These are phyloP conservation scores for Lactifluus subvellereus DNA, from an alignment of 768 basidiomycete genomes.

Conservation along the genomic window DNA sequence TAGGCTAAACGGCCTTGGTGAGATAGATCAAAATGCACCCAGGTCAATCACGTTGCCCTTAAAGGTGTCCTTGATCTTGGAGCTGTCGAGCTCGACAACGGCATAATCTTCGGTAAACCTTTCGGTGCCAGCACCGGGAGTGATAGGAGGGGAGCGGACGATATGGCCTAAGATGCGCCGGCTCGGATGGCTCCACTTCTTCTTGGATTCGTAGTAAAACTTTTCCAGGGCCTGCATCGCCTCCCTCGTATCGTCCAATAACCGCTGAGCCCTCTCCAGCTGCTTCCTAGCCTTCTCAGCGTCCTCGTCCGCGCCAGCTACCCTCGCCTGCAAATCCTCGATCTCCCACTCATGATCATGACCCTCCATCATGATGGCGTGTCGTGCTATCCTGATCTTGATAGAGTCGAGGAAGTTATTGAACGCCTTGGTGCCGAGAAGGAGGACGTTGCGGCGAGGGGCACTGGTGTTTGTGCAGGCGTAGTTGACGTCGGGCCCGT, in stretches of 20 bases:
- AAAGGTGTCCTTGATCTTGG: conserved; percentile 1
- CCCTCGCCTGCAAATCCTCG: too few species aligned
- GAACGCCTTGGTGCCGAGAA: conserved; percentile 29
- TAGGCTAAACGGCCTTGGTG: background rate
- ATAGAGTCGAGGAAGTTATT: too few species aligned
- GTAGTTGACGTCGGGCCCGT: conserved; percentile 28
- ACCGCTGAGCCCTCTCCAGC: too few species aligned
- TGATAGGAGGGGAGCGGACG: background rate
- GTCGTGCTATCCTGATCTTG: too few species aligned
- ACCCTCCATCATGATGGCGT: too few species aligned
- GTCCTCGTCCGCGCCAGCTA: background rate
- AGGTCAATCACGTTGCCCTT: conserved; percentile 17
- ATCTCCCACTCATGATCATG: too few species aligned
- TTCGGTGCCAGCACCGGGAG: background rate
- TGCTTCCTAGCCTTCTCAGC: background rate
- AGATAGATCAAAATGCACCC: conserved; percentile 23
- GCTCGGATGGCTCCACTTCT: background rate
- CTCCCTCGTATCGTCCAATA: background rate
- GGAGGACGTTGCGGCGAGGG: conserved; percentile 28
- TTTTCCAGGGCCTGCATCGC: background rate
- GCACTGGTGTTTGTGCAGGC: conserved; percentile 25
- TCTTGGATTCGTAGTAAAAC: background rate
- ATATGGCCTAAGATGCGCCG: background rate
- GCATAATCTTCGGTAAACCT: conserved; percentile 19
- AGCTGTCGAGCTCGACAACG: background rate